A percentile compares a stretch with the other conserved stretches of the same genome.
Conservation (phyloP, 352 stramenopile genomes). For the Pythium coloratum region DNA sequence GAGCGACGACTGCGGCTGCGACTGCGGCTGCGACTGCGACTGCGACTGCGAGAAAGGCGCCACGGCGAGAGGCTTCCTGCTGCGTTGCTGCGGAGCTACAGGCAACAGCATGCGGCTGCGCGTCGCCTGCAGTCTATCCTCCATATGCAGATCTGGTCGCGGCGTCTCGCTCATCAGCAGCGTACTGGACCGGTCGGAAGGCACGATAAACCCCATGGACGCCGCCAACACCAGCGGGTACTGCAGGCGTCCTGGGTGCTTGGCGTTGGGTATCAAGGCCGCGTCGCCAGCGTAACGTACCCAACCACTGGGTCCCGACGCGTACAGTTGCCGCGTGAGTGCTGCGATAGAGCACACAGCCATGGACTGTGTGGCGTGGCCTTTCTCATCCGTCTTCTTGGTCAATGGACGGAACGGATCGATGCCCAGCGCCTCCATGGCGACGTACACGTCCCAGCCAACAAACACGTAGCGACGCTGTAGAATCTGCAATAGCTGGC, state of each 20-base stretch:
- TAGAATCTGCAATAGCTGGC: slow-evolving; percentile 24
- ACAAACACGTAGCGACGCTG: slow-evolving; percentile 36
- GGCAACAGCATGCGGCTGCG: neutral
- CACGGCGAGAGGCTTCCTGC: too few species aligned
- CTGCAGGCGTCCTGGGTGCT: neutral
- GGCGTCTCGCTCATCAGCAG: neutral
- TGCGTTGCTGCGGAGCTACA: too few species aligned
- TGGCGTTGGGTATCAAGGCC: slow-evolving; percentile 11
- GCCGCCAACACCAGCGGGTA: neutral
- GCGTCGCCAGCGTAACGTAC: slow-evolving; percentile 30
- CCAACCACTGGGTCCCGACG: slow-evolving; percentile 26
- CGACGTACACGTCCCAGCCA: slow-evolving; percentile 41
- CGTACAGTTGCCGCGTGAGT: slow-evolving; percentile 29
- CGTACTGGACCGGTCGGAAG: neutral
- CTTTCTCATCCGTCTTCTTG: slow-evolving; percentile 6
- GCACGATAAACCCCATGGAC: neutral
- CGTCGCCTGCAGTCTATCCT: neutral
- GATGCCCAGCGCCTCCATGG: slow-evolving; percentile 36
- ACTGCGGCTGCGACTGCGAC: too few species aligned
- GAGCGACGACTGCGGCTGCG: too few species aligned
- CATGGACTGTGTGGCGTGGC: slow-evolving; percentile 9
- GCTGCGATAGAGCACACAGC: slow-evolving; percentile 28
- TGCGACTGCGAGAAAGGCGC: too few species aligned
- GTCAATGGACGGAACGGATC: slow-evolving; percentile 31
- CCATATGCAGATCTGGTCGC: too few species aligned